Base-by-base conservation (phyloP, 257 asterid genomes). In the Cruciata laevipes region DNA sequence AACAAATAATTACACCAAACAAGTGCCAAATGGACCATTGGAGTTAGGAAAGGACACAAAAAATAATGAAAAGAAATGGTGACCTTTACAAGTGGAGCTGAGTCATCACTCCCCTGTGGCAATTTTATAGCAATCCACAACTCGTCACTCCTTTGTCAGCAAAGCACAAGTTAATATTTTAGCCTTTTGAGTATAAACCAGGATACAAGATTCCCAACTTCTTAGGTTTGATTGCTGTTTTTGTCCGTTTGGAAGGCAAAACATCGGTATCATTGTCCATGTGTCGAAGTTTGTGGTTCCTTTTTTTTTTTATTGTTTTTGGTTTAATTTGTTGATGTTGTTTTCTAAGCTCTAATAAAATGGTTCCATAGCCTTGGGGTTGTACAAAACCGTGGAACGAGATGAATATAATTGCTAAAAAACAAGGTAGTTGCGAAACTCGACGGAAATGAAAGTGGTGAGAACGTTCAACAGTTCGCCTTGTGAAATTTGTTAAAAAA, bases 21-120 rank as follows among this genome's bases (percentile, higher is more conserved):
- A 53, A 53, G 27, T 53, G 60, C 21, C 55, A 53, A 53, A 53
- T 53, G 60, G 12, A 53, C 60, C 25, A 53, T 53, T 53, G 25
- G 60, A 21, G 17, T 32, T 18, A 1, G 58, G 18, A 65, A 65
- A 65, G 13, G 69, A 6, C 69, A 13, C 24, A 14, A 24, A 25
- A 23, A 23, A 23, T 23, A 35, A 62, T 1, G 0, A 51, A 30
- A 55, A 33, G 23, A 51, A 66, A 7, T 10, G 27, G 4, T 12
- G 27, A n/a, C 20, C 25, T 16, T 49, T 61, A 44, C 23, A 44
- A 24, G 73, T 69, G 73, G 68, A 69, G 61, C 68, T 61, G 74
- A 70, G 25, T 70, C 74, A 70, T 38, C 62, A 61, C 16, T 18
- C 47, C 44, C 13, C n/a, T 5, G 12, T 13, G 42, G 33, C 68